Evolutionary conservation across 2,329 filamentous ascomycete species (phyloP).

Genomic region (Furcasterigmium furcatum): DNA sequence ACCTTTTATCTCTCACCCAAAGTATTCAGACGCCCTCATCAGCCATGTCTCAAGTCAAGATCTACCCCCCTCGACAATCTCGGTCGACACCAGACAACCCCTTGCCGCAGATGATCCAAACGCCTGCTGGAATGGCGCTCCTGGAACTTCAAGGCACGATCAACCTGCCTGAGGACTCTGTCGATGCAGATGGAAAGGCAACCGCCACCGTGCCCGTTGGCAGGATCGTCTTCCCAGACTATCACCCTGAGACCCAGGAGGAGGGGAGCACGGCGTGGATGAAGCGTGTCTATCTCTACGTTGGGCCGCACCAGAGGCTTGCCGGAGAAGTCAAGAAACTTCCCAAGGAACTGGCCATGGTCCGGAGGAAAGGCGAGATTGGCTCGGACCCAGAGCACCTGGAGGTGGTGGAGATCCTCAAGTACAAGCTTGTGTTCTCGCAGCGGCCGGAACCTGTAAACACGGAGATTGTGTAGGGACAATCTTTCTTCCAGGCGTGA

Average conservation of each 20-base stretch:
- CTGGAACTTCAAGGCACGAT: slow-evolving; percentile 91
- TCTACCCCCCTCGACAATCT: slow-evolving; percentile 33
- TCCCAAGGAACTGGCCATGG: slow-evolving; percentile 72
- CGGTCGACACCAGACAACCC: slow-evolving; percentile 38
- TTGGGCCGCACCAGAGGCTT: slow-evolving; percentile 85
- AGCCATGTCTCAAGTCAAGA: slow-evolving; percentile 32
- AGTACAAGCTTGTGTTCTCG: slow-evolving; percentile 83
- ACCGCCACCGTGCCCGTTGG: slow-evolving; percentile 54
- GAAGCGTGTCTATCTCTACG: slow-evolving; percentile 83
- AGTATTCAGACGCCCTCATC: too few relatives aligned
- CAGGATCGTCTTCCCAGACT: slow-evolving; percentile 74
- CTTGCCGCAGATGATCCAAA: slow-evolving; percentile 80
- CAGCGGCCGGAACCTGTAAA: slow-evolving; percentile 82
- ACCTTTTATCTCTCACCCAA: too few relatives aligned
- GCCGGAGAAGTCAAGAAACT: slow-evolving; percentile 89
- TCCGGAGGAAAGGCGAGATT: slow-evolving; percentile 52
- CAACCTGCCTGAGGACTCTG: slow-evolving; percentile 58
- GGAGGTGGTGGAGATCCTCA: slow-evolving; percentile 84
- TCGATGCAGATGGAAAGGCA: slow-evolving; percentile 25
- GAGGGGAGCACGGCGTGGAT: slow-evolving; percentile 70
- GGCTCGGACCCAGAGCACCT: slow-evolving; percentile 53
- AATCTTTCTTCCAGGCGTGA: not conserved
- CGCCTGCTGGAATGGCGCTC: slow-evolving; percentile 83
- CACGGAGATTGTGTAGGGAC: slow-evolving; percentile 25
- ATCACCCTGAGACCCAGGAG: slow-evolving; percentile 48